Evolutionary conservation across 148 eudicot species (phyloP).

Genomic region (Agrostemma githago): DNA sequence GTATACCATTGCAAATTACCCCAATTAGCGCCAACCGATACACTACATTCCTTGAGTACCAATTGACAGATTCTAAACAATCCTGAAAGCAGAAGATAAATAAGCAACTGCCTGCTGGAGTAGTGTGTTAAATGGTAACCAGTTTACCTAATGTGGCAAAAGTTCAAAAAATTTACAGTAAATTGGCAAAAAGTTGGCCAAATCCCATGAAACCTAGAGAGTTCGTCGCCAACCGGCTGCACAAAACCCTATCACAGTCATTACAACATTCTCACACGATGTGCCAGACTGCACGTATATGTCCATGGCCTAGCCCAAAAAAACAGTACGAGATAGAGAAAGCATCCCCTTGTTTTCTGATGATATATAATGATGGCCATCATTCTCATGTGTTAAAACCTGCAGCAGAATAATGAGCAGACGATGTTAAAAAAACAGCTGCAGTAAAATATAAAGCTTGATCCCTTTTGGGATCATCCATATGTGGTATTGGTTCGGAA

Average conservation of each 20-base stretch:
- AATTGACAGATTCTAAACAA: background rate
- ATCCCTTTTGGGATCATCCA: background rate
- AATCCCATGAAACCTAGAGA: background rate
- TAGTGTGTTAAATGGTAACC: background rate
- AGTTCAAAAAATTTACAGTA: constrained; percentile 15
- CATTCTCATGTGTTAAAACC: constrained; percentile 18
- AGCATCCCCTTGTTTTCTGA: background rate
- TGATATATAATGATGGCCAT: constrained; percentile 1
- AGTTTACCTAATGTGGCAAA: background rate
- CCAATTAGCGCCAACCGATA: background rate
- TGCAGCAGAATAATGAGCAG: constrained; percentile 8
- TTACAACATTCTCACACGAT: constrained; percentile 18
- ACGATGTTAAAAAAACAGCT: constrained; percentile 8
- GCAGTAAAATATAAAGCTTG: background rate
- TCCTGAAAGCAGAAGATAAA: background rate
- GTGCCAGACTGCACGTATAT: constrained; percentile 6
- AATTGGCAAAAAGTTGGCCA: background rate
- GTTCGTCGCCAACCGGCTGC: background rate
- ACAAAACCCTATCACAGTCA: constrained; percentile 5
- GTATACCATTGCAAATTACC: background rate
- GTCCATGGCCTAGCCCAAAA: constrained; percentile 8
- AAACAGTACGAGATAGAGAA: constrained; percentile 16
- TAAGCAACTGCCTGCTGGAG: background rate
- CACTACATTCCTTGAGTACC: background rate
- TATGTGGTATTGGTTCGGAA: no score